Base-by-base conservation (phyloP, 805 yeast genomes). In the Scheffersomyces ergatensis region DNA sequence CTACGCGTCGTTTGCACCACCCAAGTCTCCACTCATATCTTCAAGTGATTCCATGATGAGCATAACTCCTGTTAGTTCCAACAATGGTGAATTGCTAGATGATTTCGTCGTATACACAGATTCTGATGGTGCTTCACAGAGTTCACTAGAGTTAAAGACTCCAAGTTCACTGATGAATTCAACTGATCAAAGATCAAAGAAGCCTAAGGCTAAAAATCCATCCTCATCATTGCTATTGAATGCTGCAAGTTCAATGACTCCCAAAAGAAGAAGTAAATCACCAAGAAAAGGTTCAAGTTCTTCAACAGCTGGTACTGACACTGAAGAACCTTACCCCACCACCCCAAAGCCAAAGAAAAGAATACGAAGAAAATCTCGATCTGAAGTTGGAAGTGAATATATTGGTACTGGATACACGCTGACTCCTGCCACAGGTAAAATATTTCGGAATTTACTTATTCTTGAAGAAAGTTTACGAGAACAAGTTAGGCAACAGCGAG, bases 401-500 rank as follows among this genome's bases (percentile, higher is more conserved):
- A 20, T 48, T 3, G 64, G 62, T 2, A 49, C 58, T 35, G 66
- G 66, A 8, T 61, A 61, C 38, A 56, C 63, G 4, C 57, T 54
- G 47, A 53, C 60, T 19, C 75, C 74, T 2, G 77, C 81, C 6
- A 74, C 85, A 0, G 85, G 89, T 1, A 83, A 84, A 67, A 81
- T 89, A 13, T 88, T 83, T 59, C 76, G 95, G 35, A 89, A 92
- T 58, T 63, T 93, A 49, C 67, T 92, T 36, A 84, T 92, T 13
- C 61, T 90, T 39, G 99, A 92, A 60, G 96, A 90, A 55, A 82
- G 88, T 40, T 68, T 93, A 37, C 74, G 97, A 30, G 82, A 77
- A 45, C 98, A 92, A 63, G 85, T 83, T 36, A 67, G 74, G n/a
- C 83, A 80, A 39, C 90, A 89, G 57, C 76, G 80, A 39, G 66